A percentile compares a stretch with the other conserved stretches of the same genome.
Evolutionary conservation across 2,329 filamentous ascomycete species (phyloP).

Genomic region (Coleophoma crateriformis): DNA sequence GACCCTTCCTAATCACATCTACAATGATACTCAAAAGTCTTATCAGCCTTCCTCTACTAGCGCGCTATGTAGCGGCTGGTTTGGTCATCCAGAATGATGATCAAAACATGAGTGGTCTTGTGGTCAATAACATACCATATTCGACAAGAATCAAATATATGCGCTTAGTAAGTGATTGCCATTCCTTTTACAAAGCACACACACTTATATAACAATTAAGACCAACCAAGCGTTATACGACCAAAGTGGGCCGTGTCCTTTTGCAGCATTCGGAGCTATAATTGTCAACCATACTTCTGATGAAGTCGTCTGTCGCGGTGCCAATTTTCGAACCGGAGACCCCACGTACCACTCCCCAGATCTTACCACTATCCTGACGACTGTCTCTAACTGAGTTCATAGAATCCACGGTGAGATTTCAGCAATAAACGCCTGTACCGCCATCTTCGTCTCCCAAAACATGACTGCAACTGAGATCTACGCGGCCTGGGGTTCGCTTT

Average conservation of each 20-base stretch:
- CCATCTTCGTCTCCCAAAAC: background rate
- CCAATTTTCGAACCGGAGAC: conserved; percentile 9
- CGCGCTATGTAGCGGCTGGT: no score
- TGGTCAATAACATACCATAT: no score
- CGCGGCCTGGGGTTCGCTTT: background rate
- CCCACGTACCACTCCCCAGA: conserved; percentile 1
- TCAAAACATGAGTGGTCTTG: no score
- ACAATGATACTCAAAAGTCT: no score
- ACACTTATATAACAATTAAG: no score
- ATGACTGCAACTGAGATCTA: conserved; percentile 5
- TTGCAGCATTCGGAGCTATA: background rate
- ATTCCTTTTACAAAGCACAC: no score
- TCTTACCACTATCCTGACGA: background rate
- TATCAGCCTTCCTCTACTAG: no score
- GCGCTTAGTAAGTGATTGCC: no score
- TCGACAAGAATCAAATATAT: no score
- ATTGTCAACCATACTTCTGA: conserved; percentile 2
- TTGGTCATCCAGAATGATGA: no score
- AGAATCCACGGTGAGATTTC: background rate
- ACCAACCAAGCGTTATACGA: background rate
- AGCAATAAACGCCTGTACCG: background rate
- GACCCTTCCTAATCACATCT: no score
- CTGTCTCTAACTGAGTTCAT: background rate
- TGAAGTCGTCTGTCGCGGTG: conserved; percentile 7
- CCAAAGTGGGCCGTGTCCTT: background rate